These are phyloP conservation scores for Volvox africanus DNA, from an alignment of 139 green algal species.

Conservation along the genomic window DNA sequence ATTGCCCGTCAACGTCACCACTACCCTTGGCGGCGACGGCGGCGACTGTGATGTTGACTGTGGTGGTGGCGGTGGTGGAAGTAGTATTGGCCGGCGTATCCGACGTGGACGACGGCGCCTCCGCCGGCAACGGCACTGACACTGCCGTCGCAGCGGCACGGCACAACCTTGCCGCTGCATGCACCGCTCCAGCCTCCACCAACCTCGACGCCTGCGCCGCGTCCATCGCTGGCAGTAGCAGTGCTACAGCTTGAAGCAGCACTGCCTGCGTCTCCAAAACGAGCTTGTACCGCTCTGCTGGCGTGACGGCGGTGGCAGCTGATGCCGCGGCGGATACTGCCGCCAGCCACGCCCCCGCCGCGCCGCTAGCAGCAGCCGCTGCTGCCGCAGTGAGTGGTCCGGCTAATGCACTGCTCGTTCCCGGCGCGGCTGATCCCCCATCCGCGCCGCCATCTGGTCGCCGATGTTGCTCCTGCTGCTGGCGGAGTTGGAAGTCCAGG, in stretches of 20 bases:
- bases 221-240: conserved; percentile 14
- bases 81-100: neutral
- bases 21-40: neutral
- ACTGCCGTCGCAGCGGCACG: neutral
- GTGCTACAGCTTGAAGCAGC: conserved; percentile 23
- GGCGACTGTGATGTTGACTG: too few species aligned
- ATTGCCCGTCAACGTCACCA: neutral
- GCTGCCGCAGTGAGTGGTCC: neutral
- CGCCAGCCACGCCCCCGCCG: conserved; percentile 8
- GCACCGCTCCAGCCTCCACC: neutral
- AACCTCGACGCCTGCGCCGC: neutral
- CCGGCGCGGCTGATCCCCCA: neutral
- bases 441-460: neutral
- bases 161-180: neutral
- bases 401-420: neutral
- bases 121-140: neutral
- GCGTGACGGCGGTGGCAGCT: neutral
- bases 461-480: conserved; percentile 2
- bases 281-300: neutral
- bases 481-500: neutral
- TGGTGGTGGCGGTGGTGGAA: too few species aligned
- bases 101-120: neutral
- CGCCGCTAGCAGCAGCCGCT: neutral
- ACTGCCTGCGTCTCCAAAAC: neutral
- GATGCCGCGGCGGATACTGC: neutral